Evolutionary conservation across 2,329 filamentous ascomycete species (phyloP).

Genomic region (Penicillium sp.): DNA sequence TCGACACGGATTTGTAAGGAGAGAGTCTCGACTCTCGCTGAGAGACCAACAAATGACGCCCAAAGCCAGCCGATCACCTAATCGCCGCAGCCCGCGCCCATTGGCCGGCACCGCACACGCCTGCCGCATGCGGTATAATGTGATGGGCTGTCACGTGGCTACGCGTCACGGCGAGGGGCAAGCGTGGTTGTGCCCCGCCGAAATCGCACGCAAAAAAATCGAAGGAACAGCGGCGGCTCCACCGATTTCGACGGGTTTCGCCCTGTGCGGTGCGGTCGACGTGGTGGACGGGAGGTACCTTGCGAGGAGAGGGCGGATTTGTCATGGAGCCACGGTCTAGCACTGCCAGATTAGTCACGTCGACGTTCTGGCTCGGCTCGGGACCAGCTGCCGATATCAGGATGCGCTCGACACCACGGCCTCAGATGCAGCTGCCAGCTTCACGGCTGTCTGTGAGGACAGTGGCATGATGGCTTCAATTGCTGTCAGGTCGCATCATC

Average conservation of each 20-base stretch:
- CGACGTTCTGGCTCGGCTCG: constrained; percentile 11
- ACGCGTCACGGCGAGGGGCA: background rate
- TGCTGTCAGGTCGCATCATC: background rate
- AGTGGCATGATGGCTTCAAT: background rate
- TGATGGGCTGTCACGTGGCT: background rate
- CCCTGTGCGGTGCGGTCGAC: background rate
- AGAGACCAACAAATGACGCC: too few species aligned
- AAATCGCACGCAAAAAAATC: background rate
- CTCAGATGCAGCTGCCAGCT: too few species aligned
- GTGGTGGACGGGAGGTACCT: too few species aligned
- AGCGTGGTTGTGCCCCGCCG: background rate
- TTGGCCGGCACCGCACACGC: background rate
- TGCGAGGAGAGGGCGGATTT: background rate
- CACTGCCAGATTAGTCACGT: constrained; percentile 6
- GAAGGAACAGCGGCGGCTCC: background rate
- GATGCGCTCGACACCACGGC: background rate
- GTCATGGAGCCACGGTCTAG: constrained; percentile 11
- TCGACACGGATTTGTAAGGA: too few species aligned
- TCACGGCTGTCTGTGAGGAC: too few species aligned
- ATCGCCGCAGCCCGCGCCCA: background rate
- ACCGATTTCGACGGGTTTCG: background rate
- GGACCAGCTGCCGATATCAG: background rate
- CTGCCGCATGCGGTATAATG: background rate
- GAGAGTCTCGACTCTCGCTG: too few species aligned
- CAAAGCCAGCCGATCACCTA: background rate